Conservation (phyloP, 805 yeast species). For the Ogataea pilisensis region DNA sequence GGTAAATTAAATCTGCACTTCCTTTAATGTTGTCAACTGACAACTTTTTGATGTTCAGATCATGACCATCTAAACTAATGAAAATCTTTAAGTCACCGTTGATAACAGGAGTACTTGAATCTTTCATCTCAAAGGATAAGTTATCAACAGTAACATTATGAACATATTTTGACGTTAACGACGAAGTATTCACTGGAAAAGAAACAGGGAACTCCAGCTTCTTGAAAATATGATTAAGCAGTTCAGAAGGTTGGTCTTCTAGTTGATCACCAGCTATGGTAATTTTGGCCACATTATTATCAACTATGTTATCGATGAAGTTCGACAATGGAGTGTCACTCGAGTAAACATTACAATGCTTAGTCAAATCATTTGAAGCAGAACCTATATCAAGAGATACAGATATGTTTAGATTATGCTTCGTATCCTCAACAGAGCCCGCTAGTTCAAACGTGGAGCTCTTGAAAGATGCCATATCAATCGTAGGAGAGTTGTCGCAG, state of each 20-base stretch:
- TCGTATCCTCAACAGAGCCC: neutral
- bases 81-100: constrained; percentile 35
- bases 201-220: constrained; percentile 14
- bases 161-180: constrained; percentile 19
- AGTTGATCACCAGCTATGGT: constrained; percentile 10
- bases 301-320: constrained; percentile 9
- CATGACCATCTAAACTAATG: constrained; percentile 15
- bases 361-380: constrained; percentile 6
- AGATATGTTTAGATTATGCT: constrained; percentile 9
- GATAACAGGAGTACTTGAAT: constrained; percentile 31
- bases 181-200: constrained; percentile 14
- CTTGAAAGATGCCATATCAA: constrained; percentile 25
- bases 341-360: constrained; percentile 6
- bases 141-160: constrained; percentile 36
- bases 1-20: constrained; percentile 35
- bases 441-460: constrained; percentile 13
- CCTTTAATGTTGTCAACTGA: constrained; percentile 39
- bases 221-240: constrained; percentile 12
- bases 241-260: constrained; percentile 3
- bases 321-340: constrained; percentile 15
- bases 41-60: constrained; percentile 6
- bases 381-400: constrained; percentile 10
- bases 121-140: constrained; percentile 33
- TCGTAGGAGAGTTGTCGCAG: constrained; percentile 30
- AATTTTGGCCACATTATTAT: constrained; percentile 9